A percentile compares a stretch with the other conserved stretches of the same genome.
Conservation (phyloP, 2,329 filamentous ascomycete species). For the Fusarium caatingaense region DNA sequence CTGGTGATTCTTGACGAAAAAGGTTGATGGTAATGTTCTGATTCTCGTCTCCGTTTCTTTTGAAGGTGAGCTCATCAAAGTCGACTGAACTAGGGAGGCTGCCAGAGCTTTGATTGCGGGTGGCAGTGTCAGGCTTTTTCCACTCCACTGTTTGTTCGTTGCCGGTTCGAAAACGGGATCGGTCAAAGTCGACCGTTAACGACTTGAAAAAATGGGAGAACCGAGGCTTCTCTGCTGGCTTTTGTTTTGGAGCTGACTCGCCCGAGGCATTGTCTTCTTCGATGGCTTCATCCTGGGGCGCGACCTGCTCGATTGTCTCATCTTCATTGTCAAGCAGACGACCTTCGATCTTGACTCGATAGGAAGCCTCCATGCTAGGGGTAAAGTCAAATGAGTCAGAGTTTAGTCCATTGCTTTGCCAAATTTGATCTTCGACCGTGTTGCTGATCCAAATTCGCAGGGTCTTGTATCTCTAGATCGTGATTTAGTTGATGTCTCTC, state of each 20-base stretch:
- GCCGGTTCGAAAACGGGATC: constrained; percentile 66
- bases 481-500: constrained; percentile 16
- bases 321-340: constrained; percentile 79
- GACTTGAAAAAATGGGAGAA: constrained; percentile 86
- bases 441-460: constrained; percentile 96
- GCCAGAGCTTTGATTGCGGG: constrained; percentile 58
- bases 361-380: constrained; percentile 80
- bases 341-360: constrained; percentile 92
- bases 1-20: constrained; percentile 83
- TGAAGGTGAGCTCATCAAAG: constrained; percentile 92
- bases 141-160: constrained; percentile 77
- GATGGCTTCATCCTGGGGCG: constrained; percentile 54
- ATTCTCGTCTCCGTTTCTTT: constrained; percentile 92
- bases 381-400: constrained; percentile 85
- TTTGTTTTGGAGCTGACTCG: constrained; percentile 51
- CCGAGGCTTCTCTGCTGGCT: constrained; percentile 59
- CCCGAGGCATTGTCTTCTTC: constrained; percentile 45
- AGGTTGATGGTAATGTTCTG: constrained; percentile 91
- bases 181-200: constrained; percentile 80
- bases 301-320: constrained; percentile 64
- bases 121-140: constrained; percentile 78
- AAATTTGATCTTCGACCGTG: constrained; percentile 91
- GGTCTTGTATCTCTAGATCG: constrained; percentile 76
- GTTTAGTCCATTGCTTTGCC: constrained; percentile 79
- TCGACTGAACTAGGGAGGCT: constrained; percentile 71